Percentiles rank a stretch among this genome's conserved stretches.
Evolutionary conservation across 73 alveolate species (phyloP).

Genomic region (Durusdinium trenchii): DNA sequence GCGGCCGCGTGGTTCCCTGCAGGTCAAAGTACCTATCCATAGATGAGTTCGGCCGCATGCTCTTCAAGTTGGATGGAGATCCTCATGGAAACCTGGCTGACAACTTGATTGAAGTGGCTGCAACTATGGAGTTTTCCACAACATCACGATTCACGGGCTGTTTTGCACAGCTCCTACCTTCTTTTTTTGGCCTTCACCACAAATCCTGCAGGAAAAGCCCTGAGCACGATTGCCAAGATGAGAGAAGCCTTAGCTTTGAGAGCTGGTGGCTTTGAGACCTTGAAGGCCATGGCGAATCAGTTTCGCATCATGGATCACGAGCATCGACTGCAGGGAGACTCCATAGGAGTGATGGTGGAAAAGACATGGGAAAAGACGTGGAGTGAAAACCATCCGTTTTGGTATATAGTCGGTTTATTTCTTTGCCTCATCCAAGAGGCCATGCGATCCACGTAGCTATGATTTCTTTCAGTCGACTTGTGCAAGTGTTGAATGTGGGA

Average conservation of each 20-base stretch:
- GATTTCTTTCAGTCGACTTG: not conserved
- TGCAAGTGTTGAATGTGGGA: not conserved
- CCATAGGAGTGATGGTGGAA: not conserved
- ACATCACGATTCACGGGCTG: no score
- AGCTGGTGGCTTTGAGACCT: constrained; percentile 80
- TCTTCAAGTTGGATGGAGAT: constrained; percentile 66
- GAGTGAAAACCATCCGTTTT: no score
- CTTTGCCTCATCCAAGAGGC: no score
- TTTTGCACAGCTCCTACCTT: not conserved
- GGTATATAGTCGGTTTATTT: no score
- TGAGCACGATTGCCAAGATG: constrained; percentile 75
- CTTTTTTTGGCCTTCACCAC: not conserved
- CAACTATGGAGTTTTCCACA: not conserved
- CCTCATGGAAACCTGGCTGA: constrained; percentile 24
- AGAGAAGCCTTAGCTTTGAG: constrained; percentile 65
- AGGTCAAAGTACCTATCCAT: constrained; percentile 55
- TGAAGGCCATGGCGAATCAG: constrained; percentile 80
- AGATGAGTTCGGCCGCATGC: constrained; percentile 90
- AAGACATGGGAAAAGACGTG: no score
- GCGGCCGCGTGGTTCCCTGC: not conserved
- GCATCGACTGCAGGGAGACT: not conserved
- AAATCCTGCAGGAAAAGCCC: constrained; percentile 38
- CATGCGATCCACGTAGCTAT: no score
- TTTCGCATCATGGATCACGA: constrained; percentile 66
- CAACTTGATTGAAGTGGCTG: not conserved